These are phyloP conservation scores for Escallonia herrerae DNA, from an alignment of 129 eudicot species.

Conservation along the genomic window DNA sequence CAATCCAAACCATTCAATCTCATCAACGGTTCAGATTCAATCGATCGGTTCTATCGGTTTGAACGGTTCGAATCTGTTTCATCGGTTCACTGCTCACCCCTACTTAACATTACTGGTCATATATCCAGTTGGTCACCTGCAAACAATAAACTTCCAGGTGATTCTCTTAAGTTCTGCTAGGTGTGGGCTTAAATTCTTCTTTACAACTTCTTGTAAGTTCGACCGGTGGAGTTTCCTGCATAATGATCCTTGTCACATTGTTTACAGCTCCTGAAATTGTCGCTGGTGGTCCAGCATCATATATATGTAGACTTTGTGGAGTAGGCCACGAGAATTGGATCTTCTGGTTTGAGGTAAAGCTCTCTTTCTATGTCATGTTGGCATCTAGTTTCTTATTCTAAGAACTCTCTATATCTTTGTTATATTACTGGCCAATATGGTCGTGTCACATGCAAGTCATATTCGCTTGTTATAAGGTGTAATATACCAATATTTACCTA, in stretches of 20 bases:
- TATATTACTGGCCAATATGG: too few species aligned
- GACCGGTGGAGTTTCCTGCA: slow-evolving; percentile 9
- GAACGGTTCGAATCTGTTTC: too few species aligned
- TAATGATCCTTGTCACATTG: slow-evolving; percentile 7
- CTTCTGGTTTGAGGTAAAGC: slow-evolving; percentile 93
- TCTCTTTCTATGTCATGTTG: background rate
- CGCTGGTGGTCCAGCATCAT: slow-evolving; percentile 76
- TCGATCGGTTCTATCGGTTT: too few species aligned
- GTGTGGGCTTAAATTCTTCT: background rate
- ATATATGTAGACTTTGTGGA: slow-evolving; percentile 86
- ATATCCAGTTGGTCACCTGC: slow-evolving; percentile 89
- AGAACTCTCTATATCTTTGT: too few species aligned
- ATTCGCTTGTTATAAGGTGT: too few species aligned
- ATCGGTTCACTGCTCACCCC: too few species aligned
- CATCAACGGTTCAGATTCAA: too few species aligned
- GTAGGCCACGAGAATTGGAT: slow-evolving; percentile 70
- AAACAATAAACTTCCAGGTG: slow-evolving; percentile 70
- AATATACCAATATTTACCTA: too few species aligned
- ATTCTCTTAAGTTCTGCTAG: background rate
- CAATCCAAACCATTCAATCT: too few species aligned
- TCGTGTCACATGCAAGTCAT: too few species aligned
- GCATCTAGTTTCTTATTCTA: background rate
- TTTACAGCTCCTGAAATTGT: slow-evolving; percentile 63
- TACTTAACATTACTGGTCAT: slow-evolving; percentile 92
- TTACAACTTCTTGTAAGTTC: too few species aligned